These are phyloP conservation scores for Fusarium udum DNA, from an alignment of 2,329 filamentous ascomycete species.

Conservation along the genomic window DNA sequence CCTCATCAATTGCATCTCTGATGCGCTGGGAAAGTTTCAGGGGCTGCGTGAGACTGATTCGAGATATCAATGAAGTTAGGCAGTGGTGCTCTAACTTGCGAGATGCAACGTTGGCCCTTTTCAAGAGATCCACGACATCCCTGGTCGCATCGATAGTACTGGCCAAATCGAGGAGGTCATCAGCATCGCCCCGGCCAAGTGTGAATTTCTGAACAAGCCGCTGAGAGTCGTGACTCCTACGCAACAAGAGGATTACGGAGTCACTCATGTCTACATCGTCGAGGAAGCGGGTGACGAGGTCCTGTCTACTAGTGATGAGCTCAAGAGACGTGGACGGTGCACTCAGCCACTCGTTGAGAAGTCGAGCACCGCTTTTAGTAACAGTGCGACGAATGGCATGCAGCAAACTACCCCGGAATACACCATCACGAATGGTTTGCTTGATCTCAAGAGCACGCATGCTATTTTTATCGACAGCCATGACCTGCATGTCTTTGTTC, in stretches of 20 bases:
- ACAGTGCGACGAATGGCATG: slow-evolving; percentile 90
- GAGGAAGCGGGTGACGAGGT: slow-evolving; percentile 82
- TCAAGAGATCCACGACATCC: slow-evolving; percentile 66
- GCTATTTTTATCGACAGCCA: slow-evolving; percentile 93
- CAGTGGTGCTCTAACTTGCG: slow-evolving; percentile 44
- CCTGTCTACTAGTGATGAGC: slow-evolving; percentile 80
- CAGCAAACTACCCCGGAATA: slow-evolving; percentile 83
- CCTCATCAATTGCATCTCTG: slow-evolving; percentile 85
- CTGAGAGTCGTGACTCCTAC: slow-evolving; percentile 83
- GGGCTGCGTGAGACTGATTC: slow-evolving; percentile 74
- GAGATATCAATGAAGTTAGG: slow-evolving; percentile 58
- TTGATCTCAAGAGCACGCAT: slow-evolving; percentile 89
- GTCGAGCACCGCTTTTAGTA: slow-evolving; percentile 87
- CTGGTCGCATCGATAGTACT: slow-evolving; percentile 81
- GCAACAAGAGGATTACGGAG: slow-evolving; percentile 72
- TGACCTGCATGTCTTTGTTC: slow-evolving; percentile 77
- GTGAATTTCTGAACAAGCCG: slow-evolving; percentile 94
- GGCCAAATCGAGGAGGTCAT: slow-evolving; percentile 86
- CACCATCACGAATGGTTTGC: slow-evolving; percentile 82
- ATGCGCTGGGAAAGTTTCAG: slow-evolving; percentile 76
- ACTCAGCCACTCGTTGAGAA: slow-evolving; percentile 87
- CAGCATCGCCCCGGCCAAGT: slow-evolving; percentile 87
- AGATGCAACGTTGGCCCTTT: slow-evolving; percentile 29
- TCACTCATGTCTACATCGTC: slow-evolving; percentile 74
- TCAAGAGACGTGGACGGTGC: slow-evolving; percentile 87